These are phyloP conservation scores for Leccinum imitatum DNA, from an alignment of 768 basidiomycete genomes.

Conservation along the genomic window DNA sequence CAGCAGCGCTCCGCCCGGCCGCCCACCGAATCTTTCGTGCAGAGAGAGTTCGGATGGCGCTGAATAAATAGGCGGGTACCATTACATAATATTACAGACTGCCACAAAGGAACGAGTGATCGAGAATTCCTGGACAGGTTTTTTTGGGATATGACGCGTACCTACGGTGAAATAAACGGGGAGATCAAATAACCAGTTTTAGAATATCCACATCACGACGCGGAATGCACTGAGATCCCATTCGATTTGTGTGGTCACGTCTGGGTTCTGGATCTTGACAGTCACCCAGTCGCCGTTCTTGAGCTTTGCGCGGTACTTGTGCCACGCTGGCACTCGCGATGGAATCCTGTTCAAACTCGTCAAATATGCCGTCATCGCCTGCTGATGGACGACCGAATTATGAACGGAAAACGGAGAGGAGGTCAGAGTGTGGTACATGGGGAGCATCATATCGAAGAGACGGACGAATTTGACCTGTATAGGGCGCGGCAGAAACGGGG, in stretches of 20 bases:
- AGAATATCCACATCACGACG: slow-evolving; percentile 77
- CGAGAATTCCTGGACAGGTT: no score
- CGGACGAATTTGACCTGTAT: slow-evolving; percentile 81
- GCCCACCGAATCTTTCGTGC: no score
- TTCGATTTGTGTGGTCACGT: slow-evolving; percentile 81
- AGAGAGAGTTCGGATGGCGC: no score
- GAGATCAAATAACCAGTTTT: slow-evolving; percentile 79
- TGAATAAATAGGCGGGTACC: no score
- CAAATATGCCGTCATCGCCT: slow-evolving; percentile 70
- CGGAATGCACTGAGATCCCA: slow-evolving; percentile 76
- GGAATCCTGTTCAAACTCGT: slow-evolving; percentile 71
- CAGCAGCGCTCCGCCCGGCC: no score
- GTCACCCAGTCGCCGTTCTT: slow-evolving; percentile 64
- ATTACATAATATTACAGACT: no score
- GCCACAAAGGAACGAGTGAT: no score
- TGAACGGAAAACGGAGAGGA: slow-evolving; percentile 35
- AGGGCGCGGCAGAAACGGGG: slow-evolving; percentile 77
- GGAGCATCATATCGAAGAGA: slow-evolving; percentile 85
- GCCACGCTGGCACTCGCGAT: slow-evolving; percentile 90
- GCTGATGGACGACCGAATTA: slow-evolving; percentile 13
- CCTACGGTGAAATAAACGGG: slow-evolving; percentile 81
- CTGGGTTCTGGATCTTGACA: slow-evolving; percentile 92
- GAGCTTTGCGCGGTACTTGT: slow-evolving; percentile 80
- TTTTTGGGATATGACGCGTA: slow-evolving; percentile 32
- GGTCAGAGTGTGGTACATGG: slow-evolving; percentile 69